A percentile compares a stretch with the other conserved stretches of the same genome.
phyloP scores from a whole-genome alignment of 2,329 filamentous ascomycete genomes.

The Diaporthe helianthi region DNA sequence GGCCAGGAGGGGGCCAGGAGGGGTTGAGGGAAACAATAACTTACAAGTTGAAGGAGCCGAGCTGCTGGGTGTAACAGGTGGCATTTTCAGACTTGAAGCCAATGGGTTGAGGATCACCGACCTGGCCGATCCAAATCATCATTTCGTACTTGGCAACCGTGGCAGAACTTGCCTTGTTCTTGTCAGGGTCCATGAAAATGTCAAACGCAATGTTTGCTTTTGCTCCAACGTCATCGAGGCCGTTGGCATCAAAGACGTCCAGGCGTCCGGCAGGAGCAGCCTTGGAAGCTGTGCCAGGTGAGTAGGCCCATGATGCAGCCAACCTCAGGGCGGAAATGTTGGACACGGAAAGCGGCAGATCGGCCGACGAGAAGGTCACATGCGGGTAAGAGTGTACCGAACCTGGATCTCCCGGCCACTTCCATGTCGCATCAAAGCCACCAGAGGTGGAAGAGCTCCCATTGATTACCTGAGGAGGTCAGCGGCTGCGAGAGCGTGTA shows the following conservation, averaged over 20 bases:
- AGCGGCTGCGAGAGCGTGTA: not conserved
- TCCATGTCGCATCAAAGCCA: constrained; percentile 44
- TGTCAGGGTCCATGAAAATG: constrained; percentile 43
- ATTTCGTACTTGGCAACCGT: constrained; percentile 43
- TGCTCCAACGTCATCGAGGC: constrained; percentile 37
- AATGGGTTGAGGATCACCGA: constrained; percentile 41
- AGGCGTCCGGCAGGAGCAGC: constrained; percentile 34
- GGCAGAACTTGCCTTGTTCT: constrained; percentile 38
- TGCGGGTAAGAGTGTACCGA: constrained; percentile 45
- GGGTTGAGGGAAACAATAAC: constrained; percentile 20
- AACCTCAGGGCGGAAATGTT: constrained; percentile 42
- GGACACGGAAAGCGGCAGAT: constrained; percentile 40
- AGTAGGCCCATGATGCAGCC: constrained; percentile 42
- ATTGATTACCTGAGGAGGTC: constrained; percentile 27
- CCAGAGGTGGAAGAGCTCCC: constrained; percentile 22
- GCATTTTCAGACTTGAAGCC: constrained; percentile 37
- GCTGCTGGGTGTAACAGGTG: constrained; percentile 38
- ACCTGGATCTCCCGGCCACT: constrained; percentile 40
- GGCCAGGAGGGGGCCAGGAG: too few species aligned
- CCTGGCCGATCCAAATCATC: constrained; percentile 44
- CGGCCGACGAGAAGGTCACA: constrained; percentile 41
- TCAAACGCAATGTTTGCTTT: constrained; percentile 45
- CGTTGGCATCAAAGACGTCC: constrained; percentile 38
- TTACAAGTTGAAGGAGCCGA: constrained; percentile 42
- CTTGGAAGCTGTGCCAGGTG: constrained; percentile 36